Conservation (phyloP, 306 rosid genomes). For the Rosa rugosa region DNA sequence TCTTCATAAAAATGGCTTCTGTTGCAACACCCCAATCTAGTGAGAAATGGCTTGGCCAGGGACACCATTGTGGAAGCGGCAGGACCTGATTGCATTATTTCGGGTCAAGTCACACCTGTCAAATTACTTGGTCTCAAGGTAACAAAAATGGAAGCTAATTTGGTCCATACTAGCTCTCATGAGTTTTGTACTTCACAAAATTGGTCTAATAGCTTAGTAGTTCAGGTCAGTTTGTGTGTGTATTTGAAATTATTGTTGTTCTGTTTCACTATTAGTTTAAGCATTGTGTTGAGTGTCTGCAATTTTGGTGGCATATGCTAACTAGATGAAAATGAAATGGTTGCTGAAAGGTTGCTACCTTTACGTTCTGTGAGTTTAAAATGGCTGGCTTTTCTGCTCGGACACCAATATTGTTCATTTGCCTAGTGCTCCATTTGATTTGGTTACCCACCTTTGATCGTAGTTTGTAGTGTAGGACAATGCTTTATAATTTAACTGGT, state of each 20-base stretch:
- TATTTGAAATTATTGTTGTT: neutral
- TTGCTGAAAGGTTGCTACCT: neutral
- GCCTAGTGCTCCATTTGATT: neutral
- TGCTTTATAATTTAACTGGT: neutral
- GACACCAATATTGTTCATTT: neutral
- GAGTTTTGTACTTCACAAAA: neutral
- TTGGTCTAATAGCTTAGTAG: too few species aligned
- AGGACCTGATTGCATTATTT: constrained; percentile 90
- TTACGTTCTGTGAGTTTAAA: neutral
- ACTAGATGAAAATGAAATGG: neutral
- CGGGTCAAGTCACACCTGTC: constrained; percentile 70
- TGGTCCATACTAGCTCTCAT: neutral
- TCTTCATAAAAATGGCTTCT: neutral
- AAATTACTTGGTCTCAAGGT: constrained; percentile 84
- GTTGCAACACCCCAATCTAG: constrained; percentile 66
- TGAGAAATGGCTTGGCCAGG: constrained; percentile 68
- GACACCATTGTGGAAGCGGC: constrained; percentile 86
- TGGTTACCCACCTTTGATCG: too few species aligned
- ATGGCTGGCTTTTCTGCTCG: neutral
- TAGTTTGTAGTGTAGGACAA: neutral
- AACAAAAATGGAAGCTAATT: neutral
- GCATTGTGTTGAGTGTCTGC: neutral
- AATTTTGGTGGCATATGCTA: neutral
- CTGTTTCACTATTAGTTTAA: neutral
- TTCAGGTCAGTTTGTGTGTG: too few species aligned